Base-by-base conservation (phyloP, 441 rosid species). In the Syzygium syzygioides region DNA sequence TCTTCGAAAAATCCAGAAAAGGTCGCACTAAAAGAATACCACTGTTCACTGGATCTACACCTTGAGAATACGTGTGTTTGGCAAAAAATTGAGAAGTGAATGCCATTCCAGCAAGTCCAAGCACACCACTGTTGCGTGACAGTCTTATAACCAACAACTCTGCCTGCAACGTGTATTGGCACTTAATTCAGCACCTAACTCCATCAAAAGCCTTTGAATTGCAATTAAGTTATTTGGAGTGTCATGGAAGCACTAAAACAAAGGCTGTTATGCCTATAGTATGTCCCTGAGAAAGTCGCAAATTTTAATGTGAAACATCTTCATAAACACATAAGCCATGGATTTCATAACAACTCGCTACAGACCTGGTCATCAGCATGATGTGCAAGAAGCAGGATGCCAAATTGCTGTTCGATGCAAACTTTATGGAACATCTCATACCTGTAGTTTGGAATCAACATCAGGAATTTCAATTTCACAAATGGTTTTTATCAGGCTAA, bases 361-460 rank as follows among this genome's bases (percentile, higher is more conserved):
- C 90, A 86, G 90, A 98, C 99, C 99, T 97, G 99, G 89, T 97
- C 99, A 92, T 96, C 99, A 45, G 97, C 96, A 87, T 96, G 99
- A 92, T 98, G 99, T 4, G 99, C 99, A 92, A 97, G 92, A 90
- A 98, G 97, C 88, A 98, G 93, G 88, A 96, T 98, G 30, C 93
- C 87, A 85, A 92, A 93, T 91, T 90, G 96, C 68, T 94, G 93
- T 87, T 91, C 90, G 48, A 92, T 71, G 90, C 99, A 97, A 89
- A 94, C 91, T 87, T 91, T 94, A 90, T 93, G 97, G 87, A 97
- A 94, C 89, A 93, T 91, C 87, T 94, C 93, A 89, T 96, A 97
- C 96, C 99, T 96, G 92, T 55, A 90, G 53, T 91, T 85, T 88
- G 91, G 87, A 59, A 62, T 86, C 54, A 23, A 91, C 88, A 71